A percentile compares a stretch with the other conserved stretches of the same genome.
phyloP scores from a whole-genome alignment of 352 stramenopile species.

The Phytophthora lateralis region DNA sequence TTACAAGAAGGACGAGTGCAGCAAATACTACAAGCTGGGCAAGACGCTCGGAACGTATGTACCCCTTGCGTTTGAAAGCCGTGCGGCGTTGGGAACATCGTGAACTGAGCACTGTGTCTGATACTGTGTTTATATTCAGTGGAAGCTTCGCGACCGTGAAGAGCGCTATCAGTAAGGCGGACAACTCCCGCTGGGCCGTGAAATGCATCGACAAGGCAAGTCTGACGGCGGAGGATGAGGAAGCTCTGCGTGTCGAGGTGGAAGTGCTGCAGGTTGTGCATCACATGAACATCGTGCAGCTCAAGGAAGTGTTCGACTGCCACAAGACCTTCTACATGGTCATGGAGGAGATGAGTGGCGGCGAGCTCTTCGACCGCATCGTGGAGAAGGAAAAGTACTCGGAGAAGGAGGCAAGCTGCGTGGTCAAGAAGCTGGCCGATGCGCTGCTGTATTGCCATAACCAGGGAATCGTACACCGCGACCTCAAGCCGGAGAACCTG shows the following conservation, averaged over 20 bases:
- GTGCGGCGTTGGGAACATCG: background rate
- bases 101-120: slow-evolving; percentile 1
- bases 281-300: slow-evolving; percentile 87
- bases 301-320: slow-evolving; percentile 90
- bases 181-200: slow-evolving; percentile 81
- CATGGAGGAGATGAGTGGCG: slow-evolving; percentile 91
- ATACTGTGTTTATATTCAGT: slow-evolving; percentile 31
- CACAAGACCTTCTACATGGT: slow-evolving; percentile 93
- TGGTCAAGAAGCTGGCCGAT: slow-evolving; percentile 85
- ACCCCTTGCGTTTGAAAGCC: background rate
- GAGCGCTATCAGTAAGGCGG: slow-evolving; percentile 74
- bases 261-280: slow-evolving; percentile 83
- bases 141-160: slow-evolving; percentile 89
- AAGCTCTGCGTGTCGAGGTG: slow-evolving; percentile 83
- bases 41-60: slow-evolving; percentile 89
- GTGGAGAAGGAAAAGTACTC: slow-evolving; percentile 93
- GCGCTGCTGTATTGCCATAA: slow-evolving; percentile 90
- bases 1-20: slow-evolving; percentile 89
- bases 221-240: slow-evolving; percentile 80
- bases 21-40: slow-evolving; percentile 91
- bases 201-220: slow-evolving; percentile 89
- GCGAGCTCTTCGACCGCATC: slow-evolving; percentile 93
- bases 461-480: slow-evolving; percentile 79
- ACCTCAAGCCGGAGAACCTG: slow-evolving; percentile 84
- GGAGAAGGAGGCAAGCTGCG: slow-evolving; percentile 83